A percentile compares a stretch with the other conserved stretches of the same genome.
These are phyloP conservation scores for Pythium dissotocum DNA, from an alignment of 352 stramenopile genomes.

Conservation along the genomic window DNA sequence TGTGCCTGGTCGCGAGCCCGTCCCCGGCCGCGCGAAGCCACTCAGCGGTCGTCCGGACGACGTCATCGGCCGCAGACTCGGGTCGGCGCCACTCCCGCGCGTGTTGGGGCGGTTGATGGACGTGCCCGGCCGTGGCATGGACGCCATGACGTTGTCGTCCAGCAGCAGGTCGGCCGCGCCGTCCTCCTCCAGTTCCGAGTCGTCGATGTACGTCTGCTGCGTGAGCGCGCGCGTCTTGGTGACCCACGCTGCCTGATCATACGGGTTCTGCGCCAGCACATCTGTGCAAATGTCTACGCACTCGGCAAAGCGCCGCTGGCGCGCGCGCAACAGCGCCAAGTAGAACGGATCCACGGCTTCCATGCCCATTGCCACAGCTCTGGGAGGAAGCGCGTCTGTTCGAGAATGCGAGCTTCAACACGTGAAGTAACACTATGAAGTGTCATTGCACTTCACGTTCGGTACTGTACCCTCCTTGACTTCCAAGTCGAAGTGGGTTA, in stretches of 20 bases:
- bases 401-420: slow-evolving; percentile 19
- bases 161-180: slow-evolving; percentile 90
- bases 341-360: slow-evolving; percentile 90
- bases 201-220: slow-evolving; percentile 89
- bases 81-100: slow-evolving; percentile 42
- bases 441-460: neutral
- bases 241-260: slow-evolving; percentile 89
- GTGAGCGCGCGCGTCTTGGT: slow-evolving; percentile 91
- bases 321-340: slow-evolving; percentile 74
- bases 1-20: slow-evolving; percentile 63
- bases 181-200: slow-evolving; percentile 92
- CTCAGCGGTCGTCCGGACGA: slow-evolving; percentile 80
- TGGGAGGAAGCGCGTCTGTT: slow-evolving; percentile 5
- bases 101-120: slow-evolving; percentile 88
- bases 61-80: slow-evolving; percentile 86
- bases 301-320: slow-evolving; percentile 78
- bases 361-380: slow-evolving; percentile 26
- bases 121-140: slow-evolving; percentile 86
- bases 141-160: slow-evolving; percentile 91
- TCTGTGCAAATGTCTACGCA: slow-evolving; percentile 84
- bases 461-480: neutral
- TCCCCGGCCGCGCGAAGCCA: slow-evolving; percentile 86
- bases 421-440: slow-evolving; percentile 34
- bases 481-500: neutral
- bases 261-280: slow-evolving; percentile 83